Conservation (phyloP, 805 yeast genomes). For the Ogataea angusta region DNA sequence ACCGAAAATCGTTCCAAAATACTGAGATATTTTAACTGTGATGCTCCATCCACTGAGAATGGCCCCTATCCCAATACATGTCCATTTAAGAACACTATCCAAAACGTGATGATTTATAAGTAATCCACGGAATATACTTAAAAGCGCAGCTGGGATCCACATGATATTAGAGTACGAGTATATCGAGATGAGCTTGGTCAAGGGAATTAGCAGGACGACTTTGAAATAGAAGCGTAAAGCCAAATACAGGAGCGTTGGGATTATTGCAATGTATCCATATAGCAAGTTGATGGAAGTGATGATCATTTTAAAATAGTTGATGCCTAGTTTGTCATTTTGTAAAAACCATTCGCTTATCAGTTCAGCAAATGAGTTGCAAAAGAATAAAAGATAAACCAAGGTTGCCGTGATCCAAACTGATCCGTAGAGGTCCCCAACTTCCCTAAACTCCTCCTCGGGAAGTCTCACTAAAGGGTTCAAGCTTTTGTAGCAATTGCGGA, state of each 20-base stretch:
- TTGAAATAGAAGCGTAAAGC: slow-evolving; percentile 52
- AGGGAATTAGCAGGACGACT: slow-evolving; percentile 42
- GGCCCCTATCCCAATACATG: slow-evolving; percentile 57
- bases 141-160: slow-evolving; percentile 80
- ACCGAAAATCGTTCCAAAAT: slow-evolving; percentile 33
- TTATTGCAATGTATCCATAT: slow-evolving; percentile 69
- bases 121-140: slow-evolving; percentile 56
- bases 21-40: slow-evolving; percentile 43
- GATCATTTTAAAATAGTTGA: slow-evolving; percentile 58
- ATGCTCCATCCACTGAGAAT: slow-evolving; percentile 57
- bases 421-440: slow-evolving; percentile 73
- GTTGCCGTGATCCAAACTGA: slow-evolving; percentile 90
- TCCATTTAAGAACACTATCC: slow-evolving; percentile 57
- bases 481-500: slow-evolving; percentile 49
- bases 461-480: slow-evolving; percentile 49
- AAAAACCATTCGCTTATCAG: slow-evolving; percentile 49
- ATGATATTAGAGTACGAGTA: slow-evolving; percentile 82
- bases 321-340: slow-evolving; percentile 39
- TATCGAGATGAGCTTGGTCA: slow-evolving; percentile 63
- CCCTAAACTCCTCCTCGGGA: slow-evolving; percentile 37
- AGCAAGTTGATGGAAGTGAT: slow-evolving; percentile 67
- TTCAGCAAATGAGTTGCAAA: slow-evolving; percentile 68
- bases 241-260: slow-evolving; percentile 57
- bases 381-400: slow-evolving; percentile 68
- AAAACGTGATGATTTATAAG: slow-evolving; percentile 43